Percentiles rank a stretch among this genome's conserved stretches.
phyloP scores from a whole-genome alignment of 1,139 yeast species.

The Yamadazyma atlantica region DNA sequence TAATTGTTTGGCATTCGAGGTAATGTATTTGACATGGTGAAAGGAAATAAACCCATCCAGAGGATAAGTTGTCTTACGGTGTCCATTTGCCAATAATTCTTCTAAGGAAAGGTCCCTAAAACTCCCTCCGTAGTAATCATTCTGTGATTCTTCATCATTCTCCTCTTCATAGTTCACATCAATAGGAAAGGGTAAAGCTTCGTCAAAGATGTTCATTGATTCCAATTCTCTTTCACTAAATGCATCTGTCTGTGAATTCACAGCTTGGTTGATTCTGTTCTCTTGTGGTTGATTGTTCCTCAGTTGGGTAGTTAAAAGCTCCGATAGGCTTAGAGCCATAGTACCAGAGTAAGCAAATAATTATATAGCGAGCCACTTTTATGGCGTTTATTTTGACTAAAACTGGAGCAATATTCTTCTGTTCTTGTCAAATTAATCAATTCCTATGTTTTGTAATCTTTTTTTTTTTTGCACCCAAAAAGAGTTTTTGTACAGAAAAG shows the following conservation, averaged over 20 bases:
- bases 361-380: too few relatives aligned
- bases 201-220: background rate
- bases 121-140: background rate
- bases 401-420: too few relatives aligned
- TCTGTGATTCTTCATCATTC: background rate
- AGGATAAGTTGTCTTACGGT: constrained; percentile 20
- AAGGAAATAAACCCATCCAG: constrained; percentile 34
- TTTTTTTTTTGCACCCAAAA: constrained; percentile 1
- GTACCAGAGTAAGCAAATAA: constrained; percentile 1
- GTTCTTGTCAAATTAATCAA: too few relatives aligned
- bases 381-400: too few relatives aligned
- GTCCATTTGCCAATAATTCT: constrained; percentile 27
- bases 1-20: constrained; percentile 65
- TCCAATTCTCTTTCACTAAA: background rate
- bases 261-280: background rate
- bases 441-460: too few relatives aligned
- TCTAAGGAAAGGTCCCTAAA: constrained; percentile 7
- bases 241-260: background rate
- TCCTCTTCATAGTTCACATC: background rate
- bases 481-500: background rate
- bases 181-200: background rate
- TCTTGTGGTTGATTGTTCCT: background rate
- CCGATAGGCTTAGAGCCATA: background rate
- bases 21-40: constrained; percentile 30
- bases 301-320: background rate